These are phyloP conservation scores for Sporisorium scitamineum DNA, from an alignment of 1,284 basidiomycete species.

Conservation along the genomic window DNA sequence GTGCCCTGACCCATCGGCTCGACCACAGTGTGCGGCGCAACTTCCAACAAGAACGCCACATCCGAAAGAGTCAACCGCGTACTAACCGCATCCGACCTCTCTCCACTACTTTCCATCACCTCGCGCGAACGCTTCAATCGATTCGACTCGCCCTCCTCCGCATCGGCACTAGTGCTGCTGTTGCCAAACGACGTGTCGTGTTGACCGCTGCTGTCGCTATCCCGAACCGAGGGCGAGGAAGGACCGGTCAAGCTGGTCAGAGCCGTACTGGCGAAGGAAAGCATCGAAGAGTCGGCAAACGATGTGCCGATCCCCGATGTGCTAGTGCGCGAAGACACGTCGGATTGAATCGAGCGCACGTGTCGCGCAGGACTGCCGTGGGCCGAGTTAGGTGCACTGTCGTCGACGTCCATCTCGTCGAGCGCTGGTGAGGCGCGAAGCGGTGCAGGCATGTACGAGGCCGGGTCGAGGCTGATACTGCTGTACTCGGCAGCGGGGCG, in stretches of 20 bases:
- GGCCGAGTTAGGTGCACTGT: constrained; percentile 27
- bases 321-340: constrained; percentile 51
- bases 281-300: constrained; percentile 54
- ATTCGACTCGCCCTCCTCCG: constrained; percentile 5
- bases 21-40: constrained; percentile 63
- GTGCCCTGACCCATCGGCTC: constrained; percentile 66
- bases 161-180: constrained; percentile 33
- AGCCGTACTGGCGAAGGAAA: constrained; percentile 59
- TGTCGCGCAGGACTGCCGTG: constrained; percentile 36
- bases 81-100: constrained; percentile 18
- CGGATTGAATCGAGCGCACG: constrained; percentile 43
- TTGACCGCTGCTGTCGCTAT: constrained; percentile 42
- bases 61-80: constrained; percentile 60
- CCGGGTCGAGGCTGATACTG: constrained; percentile 25
- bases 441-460: constrained; percentile 20
- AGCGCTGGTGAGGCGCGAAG: constrained; percentile 21
- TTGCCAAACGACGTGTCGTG: constrained; percentile 47
- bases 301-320: constrained; percentile 41
- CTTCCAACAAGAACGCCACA: constrained; percentile 59
- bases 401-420: constrained; percentile 43
- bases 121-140: constrained; percentile 43
- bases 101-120: constrained; percentile 21
- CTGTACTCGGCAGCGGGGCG: constrained; percentile 33
- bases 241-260: constrained; percentile 50
- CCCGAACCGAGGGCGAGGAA: constrained; percentile 40